Percentiles rank a stretch among this genome's conserved stretches.
Evolutionary conservation across 2,329 filamentous ascomycete species (phyloP).

Genomic region (Neonectria hederae): DNA sequence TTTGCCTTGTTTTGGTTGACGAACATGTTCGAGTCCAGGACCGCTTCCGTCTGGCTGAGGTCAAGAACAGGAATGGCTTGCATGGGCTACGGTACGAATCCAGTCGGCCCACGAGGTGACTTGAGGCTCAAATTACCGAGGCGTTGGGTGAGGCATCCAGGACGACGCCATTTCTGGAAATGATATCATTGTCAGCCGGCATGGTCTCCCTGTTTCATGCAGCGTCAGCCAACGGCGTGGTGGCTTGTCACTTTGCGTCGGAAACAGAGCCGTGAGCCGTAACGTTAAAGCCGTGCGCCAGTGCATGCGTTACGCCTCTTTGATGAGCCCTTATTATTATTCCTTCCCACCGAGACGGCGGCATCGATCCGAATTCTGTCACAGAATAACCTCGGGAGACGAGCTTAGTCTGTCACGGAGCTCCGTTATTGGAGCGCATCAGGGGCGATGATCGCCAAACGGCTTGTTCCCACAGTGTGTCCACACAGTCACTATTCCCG

Average conservation of each 20-base stretch:
- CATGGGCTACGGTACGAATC: slow-evolving; percentile 2
- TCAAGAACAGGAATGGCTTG: background rate
- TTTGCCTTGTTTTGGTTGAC: background rate
- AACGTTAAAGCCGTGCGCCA: background rate
- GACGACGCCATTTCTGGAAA: slow-evolving; percentile 18
- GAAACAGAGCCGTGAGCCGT: slow-evolving; percentile 10
- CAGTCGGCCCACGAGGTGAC: slow-evolving; percentile 17
- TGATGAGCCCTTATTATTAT: background rate
- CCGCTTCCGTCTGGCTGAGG: background rate
- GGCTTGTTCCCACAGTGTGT: background rate
- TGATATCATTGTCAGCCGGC: slow-evolving; percentile 32
- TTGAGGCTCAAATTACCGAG: slow-evolving; percentile 20
- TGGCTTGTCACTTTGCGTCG: background rate
- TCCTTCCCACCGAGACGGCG: background rate
- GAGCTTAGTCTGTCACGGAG: background rate
- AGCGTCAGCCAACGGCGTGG: background rate
- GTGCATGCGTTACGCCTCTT: too few species aligned
- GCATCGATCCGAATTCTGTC: background rate
- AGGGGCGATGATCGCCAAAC: background rate
- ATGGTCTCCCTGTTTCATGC: slow-evolving; percentile 15
- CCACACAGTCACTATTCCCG: background rate
- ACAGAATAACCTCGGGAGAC: background rate
- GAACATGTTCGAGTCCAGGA: background rate
- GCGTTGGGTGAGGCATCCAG: background rate
- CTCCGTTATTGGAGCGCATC: slow-evolving; percentile 39